These are phyloP conservation scores for Mycosphaerella sp. DNA, from an alignment of 2,329 filamentous ascomycete species.

Conservation along the genomic window DNA sequence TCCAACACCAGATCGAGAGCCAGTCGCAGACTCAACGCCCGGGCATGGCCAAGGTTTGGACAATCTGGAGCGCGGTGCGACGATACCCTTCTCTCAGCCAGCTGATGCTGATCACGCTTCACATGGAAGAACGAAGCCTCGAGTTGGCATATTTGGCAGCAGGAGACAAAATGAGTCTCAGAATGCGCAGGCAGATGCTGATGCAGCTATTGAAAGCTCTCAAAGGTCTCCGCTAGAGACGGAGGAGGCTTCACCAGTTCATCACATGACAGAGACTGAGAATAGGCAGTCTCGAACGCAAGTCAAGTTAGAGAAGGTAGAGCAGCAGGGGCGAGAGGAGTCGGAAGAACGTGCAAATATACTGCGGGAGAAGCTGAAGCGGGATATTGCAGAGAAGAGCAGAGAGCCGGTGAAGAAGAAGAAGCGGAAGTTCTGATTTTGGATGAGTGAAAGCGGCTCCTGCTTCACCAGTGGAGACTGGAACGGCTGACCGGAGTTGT, in stretches of 20 bases:
- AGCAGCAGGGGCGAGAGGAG: constrained; percentile 32
- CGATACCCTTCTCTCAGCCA: background rate
- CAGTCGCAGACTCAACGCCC: background rate
- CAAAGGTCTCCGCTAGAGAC: background rate
- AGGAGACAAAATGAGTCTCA: background rate
- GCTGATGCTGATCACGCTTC: background rate
- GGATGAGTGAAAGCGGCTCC: background rate
- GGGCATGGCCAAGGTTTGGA: background rate
- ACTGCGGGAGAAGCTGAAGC: constrained; percentile 52
- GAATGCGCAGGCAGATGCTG: background rate
- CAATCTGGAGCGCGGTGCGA: background rate
- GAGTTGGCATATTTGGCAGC: constrained; percentile 5
- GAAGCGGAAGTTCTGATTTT: constrained; percentile 44
- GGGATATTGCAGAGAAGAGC: constrained; percentile 45
- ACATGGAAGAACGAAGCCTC: background rate
- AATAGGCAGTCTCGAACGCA: background rate
- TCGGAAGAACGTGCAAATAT: constrained; percentile 49
- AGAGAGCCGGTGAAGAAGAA: constrained; percentile 53
- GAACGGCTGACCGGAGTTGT: background rate
- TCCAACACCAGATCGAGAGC: background rate
- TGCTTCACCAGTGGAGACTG: background rate
- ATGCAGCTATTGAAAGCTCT: background rate
- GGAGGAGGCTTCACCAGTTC: background rate
- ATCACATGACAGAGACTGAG: background rate
- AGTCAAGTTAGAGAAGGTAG: background rate